These are phyloP conservation scores for Geotrichum histeridarum DNA, from an alignment of 1,139 yeast genomes.

Conservation along the genomic window DNA sequence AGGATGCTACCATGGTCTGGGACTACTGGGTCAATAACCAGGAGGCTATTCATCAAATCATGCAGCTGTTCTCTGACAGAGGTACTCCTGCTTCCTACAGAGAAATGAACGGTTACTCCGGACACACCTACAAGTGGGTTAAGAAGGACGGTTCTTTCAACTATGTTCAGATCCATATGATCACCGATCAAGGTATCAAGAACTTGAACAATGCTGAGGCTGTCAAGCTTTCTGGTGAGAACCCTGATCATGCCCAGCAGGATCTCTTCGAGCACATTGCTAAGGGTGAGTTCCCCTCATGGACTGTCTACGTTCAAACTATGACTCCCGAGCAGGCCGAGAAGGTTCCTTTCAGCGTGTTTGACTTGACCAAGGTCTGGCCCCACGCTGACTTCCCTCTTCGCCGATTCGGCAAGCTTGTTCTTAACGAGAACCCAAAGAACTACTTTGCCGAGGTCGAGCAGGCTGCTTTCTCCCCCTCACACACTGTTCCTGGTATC, in stretches of 20 bases:
- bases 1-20: constrained; percentile 69
- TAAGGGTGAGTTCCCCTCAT: constrained; percentile 56
- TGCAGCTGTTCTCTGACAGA: constrained; percentile 62
- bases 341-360: constrained; percentile 47
- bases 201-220: constrained; percentile 56
- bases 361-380: constrained; percentile 76
- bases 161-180: constrained; percentile 64
- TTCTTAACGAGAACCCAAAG: constrained; percentile 65
- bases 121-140: constrained; percentile 69
- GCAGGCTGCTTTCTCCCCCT: constrained; percentile 78
- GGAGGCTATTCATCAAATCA: constrained; percentile 59
- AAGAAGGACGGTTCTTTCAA: constrained; percentile 58
- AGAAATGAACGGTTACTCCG: constrained; percentile 70
- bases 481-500: constrained; percentile 79
- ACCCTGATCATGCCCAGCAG: constrained; percentile 60
- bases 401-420: constrained; percentile 66
- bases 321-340: constrained; percentile 72
- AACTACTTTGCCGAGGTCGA: constrained; percentile 80
- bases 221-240: constrained; percentile 48
- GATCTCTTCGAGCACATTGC: constrained; percentile 57
- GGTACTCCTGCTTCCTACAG: constrained; percentile 66
- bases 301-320: constrained; percentile 63
- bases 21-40: constrained; percentile 61
- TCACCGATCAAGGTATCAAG: constrained; percentile 59
- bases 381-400: constrained; percentile 72